Base-by-base conservation (phyloP, 169 alveolate species). In the Eimeria acervulina region DNA sequence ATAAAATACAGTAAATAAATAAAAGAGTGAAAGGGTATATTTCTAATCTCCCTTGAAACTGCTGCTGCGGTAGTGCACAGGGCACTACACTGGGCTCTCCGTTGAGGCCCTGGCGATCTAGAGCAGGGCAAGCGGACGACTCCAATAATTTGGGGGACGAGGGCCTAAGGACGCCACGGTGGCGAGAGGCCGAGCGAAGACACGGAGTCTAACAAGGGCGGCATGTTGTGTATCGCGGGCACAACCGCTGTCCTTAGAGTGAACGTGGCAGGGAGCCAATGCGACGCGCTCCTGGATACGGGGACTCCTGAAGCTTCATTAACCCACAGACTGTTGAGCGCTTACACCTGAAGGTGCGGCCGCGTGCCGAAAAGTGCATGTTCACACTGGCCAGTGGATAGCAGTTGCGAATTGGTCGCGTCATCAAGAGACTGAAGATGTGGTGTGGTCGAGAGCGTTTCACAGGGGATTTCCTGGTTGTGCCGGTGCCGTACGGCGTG, bases 251-350 rank as follows among this genome's bases (percentile, higher is more conserved):
- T 63, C 5, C 74, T 63, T 10, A 17, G 74, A 17, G 74, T 63
- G 5, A 23, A 63, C 8, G 36, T 17, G 5, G 74, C 74, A 10
- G 74, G 31, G 10, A 17, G 74, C 31, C 15, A 17, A 6, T 6
- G 74, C 74, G 74, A 63, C 28, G 74, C 74, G 31, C 74, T 63
- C 74, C 15, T 63, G 31, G 31, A 63, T n/a, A 63, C 74, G 31
- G 74, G n/a, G 36, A 23, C 74, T 17, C 15, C 74, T 8, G n/a
- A 17, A 63, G 74, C 74, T 63, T 63, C 74, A 63, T 17, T 63
- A 63, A 17, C n/a, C 74, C 8, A 23, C 10, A 17, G 31, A 63
- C 31, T 8, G 74, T 63, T n/a, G 74, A 63, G n/a, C 74, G n/a
- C 5, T 63, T 63, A n/a, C 74, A 63, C 28, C 74, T 63, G 74